Conservation (phyloP, 208 protist genomes). For the Giardia duodenalis region DNA sequence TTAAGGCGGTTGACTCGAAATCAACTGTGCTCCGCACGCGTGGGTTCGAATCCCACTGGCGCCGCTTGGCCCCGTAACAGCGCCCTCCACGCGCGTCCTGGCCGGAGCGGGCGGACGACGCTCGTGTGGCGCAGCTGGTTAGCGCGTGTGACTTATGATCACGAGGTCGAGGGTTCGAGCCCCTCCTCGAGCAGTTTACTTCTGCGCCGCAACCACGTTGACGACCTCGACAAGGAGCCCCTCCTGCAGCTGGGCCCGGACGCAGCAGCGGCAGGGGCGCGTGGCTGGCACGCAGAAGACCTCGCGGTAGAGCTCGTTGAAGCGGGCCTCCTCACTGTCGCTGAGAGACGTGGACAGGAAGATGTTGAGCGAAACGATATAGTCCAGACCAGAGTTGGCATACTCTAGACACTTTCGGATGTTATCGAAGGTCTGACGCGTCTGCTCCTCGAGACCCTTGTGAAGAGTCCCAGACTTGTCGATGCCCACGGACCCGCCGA, state of each 20-base stretch:
- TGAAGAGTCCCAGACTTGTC: too few species aligned
- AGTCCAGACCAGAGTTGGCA: too few species aligned
- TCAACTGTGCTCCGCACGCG: slow-evolving; percentile 18
- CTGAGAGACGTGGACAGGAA: not conserved
- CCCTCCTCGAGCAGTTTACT: slow-evolving; percentile 9
- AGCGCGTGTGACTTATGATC: slow-evolving; percentile 12
- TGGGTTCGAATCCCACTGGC: slow-evolving; percentile 24
- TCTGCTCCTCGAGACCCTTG: too few species aligned
- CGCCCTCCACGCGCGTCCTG: too few species aligned
- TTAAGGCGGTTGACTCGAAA: slow-evolving; percentile 31
- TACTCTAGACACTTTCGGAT: too few species aligned
- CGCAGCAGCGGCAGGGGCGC: not conserved
- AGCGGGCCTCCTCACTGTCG: not conserved
- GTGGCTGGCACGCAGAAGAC: not conserved
- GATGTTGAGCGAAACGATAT: not conserved
- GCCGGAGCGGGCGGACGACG: too few species aligned
- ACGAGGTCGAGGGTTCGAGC: slow-evolving; percentile 11
- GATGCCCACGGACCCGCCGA: too few species aligned
- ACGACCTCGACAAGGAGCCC: not conserved
- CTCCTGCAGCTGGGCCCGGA: not conserved
- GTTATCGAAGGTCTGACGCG: too few species aligned
- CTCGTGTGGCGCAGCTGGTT: slow-evolving; percentile 23
- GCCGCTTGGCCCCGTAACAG: too few species aligned
- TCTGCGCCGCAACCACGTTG: not conserved
- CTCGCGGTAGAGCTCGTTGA: not conserved